Conservation (phyloP, 1,284 basidiomycete species). For the Ustilago sp. region DNA sequence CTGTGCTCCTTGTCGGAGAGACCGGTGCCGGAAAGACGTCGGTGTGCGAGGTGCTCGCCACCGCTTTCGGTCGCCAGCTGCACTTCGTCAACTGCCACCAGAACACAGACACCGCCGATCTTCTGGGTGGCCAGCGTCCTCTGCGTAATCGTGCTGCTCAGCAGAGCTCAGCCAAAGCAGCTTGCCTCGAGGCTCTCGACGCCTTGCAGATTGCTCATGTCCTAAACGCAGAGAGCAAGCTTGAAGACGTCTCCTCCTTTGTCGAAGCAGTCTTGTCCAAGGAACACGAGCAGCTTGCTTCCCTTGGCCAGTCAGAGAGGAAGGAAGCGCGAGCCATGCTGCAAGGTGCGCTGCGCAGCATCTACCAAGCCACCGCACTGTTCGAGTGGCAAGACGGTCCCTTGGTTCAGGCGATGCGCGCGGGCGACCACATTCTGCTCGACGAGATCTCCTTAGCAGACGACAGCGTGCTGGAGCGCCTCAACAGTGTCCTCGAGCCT, state of each 20-base stretch:
- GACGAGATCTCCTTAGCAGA: conserved; percentile 99
- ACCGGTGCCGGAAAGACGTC: conserved; percentile 98
- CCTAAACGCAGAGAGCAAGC: conserved; percentile 29
- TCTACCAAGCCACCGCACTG: conserved; percentile 75
- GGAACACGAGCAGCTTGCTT: conserved; percentile 15
- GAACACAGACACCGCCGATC: conserved; percentile 98
- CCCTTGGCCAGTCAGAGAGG: conserved; percentile 15
- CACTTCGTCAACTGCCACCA: conserved; percentile 94
- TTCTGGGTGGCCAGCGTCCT: conserved; percentile 93
- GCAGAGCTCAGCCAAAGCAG: conserved; percentile 68
- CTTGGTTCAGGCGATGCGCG: conserved; percentile 88
- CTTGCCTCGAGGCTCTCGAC: conserved; percentile 60
- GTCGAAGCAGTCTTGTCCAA: conserved; percentile 27
- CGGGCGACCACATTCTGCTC: conserved; percentile 87
- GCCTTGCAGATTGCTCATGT: conserved; percentile 27
- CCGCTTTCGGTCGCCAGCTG: conserved; percentile 76
- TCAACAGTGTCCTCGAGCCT: conserved; percentile 96
- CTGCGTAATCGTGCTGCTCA: conserved; percentile 79
- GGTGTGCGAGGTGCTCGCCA: conserved; percentile 89
- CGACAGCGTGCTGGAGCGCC: conserved; percentile 95
- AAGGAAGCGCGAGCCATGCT: conserved; percentile 14
- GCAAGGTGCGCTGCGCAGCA: conserved; percentile 72
- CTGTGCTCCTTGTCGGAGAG: conserved; percentile 96
- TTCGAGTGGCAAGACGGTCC: conserved; percentile 98
- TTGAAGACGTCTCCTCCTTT: conserved; percentile 42